Percentiles rank a stretch among this genome's conserved stretches.
Conservation (phyloP, 192 early-diverging fungal species). For the Coemansia sp. region DNA sequence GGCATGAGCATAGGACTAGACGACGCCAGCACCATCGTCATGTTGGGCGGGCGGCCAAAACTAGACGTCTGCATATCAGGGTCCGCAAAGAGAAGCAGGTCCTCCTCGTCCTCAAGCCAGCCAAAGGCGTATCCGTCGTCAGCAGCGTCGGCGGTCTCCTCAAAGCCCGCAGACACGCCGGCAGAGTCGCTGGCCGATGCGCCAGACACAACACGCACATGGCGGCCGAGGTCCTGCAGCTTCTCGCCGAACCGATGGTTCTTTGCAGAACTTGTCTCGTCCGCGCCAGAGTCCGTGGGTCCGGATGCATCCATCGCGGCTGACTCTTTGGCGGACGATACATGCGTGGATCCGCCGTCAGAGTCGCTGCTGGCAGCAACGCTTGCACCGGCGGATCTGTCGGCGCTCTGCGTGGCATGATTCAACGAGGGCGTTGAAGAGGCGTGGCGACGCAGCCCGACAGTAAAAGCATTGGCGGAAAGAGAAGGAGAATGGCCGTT, state of each 20-base stretch:
- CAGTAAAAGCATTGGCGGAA: conserved; percentile 12
- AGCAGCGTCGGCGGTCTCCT: neutral
- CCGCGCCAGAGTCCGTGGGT: conserved; percentile 15
- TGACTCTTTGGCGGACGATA: neutral
- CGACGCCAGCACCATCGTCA: conserved; percentile 47
- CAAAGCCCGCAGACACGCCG: neutral
- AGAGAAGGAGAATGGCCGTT: conserved; percentile 1
- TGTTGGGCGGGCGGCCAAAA: conserved; percentile 18
- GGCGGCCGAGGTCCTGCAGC: neutral
- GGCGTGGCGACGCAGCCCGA: conserved; percentile 2
- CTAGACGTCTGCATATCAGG: conserved; percentile 20
- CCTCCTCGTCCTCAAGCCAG: conserved; percentile 53
- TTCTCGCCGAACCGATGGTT: neutral
- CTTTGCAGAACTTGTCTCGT: neutral
- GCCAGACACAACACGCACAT: neutral
- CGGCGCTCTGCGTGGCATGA: conserved; percentile 1
- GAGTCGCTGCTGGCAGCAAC: neutral
- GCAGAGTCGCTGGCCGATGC: neutral
- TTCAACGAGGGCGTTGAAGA: conserved; percentile 12
- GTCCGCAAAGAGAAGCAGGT: conserved; percentile 47
- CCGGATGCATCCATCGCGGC: conserved; percentile 9
- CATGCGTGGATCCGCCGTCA: neutral
- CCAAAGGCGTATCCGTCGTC: conserved; percentile 39
- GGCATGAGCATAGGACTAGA: conserved; percentile 47
- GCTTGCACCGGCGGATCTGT: neutral